Conservation (phyloP, 2,329 filamentous ascomycete species). For the Mollisia scopiformis region DNA sequence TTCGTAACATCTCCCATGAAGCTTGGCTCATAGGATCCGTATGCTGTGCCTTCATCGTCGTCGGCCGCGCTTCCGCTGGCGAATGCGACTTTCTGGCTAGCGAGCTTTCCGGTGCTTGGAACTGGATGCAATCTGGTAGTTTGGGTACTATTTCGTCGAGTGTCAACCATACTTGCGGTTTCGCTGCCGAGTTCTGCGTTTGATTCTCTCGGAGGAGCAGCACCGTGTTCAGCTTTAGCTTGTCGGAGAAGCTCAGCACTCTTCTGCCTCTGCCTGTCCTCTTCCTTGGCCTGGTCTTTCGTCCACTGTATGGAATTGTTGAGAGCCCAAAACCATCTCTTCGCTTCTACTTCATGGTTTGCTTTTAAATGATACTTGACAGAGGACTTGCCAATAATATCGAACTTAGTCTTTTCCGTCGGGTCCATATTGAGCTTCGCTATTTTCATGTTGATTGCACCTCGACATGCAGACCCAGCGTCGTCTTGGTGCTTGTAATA, state of each 20-base stretch:
- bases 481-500: slow-evolving; percentile 99
- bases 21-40: slow-evolving; percentile 60
- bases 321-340: slow-evolving; percentile 98
- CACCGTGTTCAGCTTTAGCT: slow-evolving; percentile 75
- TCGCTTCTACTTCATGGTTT: slow-evolving; percentile 97
- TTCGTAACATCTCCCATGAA: slow-evolving; percentile 43
- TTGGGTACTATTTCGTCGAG: slow-evolving; percentile 52
- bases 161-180: slow-evolving; percentile 27
- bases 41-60: slow-evolving; percentile 52
- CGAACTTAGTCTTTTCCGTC: slow-evolving; percentile 96
- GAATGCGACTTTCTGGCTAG: slow-evolving; percentile 35
- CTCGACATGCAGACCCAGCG: slow-evolving; percentile 91
- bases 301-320: slow-evolving; percentile 99
- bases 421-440: slow-evolving; percentile 93
- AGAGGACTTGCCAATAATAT: slow-evolving; percentile 96
- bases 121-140: slow-evolving; percentile 28
- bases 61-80: slow-evolving; percentile 47
- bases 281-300: slow-evolving; percentile 94
- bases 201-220: slow-evolving; percentile 27
- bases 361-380: slow-evolving; percentile 98
- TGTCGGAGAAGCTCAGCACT: slow-evolving; percentile 77
- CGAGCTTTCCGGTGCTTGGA: slow-evolving; percentile 28
- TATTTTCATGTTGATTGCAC: slow-evolving; percentile 98
- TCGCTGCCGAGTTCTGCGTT: slow-evolving; percentile 27
- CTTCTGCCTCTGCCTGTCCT: slow-evolving; percentile 74